Evolutionary conservation across 148 eudicot species (phyloP).

Genomic region (Gaultheria prostrata): DNA sequence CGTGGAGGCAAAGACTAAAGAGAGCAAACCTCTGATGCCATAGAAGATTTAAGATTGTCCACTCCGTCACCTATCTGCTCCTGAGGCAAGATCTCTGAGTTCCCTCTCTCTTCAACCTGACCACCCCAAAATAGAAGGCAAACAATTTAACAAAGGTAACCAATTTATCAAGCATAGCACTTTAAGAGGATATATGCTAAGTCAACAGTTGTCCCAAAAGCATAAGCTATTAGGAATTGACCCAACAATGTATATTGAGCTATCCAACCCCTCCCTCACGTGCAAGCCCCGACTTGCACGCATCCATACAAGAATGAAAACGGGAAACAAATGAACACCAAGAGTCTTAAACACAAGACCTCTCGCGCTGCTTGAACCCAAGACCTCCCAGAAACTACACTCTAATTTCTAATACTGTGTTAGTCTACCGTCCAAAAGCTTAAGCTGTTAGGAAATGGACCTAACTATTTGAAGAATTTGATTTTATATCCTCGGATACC

Average conservation of each 20-base stretch:
- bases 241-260: neutral
- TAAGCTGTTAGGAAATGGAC: neutral
- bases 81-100: slow-evolving; percentile 22
- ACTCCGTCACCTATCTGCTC: slow-evolving; percentile 25
- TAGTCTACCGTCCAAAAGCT: neutral
- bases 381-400: neutral
- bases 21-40: slow-evolving; percentile 32
- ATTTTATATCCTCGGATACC: neutral
- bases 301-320: neutral
- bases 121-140: slow-evolving; percentile 5
- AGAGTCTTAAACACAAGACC: neutral
- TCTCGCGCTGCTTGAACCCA: neutral
- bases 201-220: neutral
- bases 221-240: neutral
- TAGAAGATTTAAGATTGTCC: slow-evolving; percentile 13
- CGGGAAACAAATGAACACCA: neutral
- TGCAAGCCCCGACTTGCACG: neutral
- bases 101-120: slow-evolving; percentile 37
- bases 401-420: neutral
- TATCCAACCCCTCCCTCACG: neutral
- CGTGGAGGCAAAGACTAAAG: neutral
- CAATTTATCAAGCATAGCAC: neutral
- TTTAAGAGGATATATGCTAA: neutral
- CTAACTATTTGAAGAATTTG: neutral
- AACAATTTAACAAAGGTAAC: slow-evolving; percentile 9